phyloP scores from a whole-genome alignment of 352 stramenopile genomes.

The Discostella stelligera region DNA sequence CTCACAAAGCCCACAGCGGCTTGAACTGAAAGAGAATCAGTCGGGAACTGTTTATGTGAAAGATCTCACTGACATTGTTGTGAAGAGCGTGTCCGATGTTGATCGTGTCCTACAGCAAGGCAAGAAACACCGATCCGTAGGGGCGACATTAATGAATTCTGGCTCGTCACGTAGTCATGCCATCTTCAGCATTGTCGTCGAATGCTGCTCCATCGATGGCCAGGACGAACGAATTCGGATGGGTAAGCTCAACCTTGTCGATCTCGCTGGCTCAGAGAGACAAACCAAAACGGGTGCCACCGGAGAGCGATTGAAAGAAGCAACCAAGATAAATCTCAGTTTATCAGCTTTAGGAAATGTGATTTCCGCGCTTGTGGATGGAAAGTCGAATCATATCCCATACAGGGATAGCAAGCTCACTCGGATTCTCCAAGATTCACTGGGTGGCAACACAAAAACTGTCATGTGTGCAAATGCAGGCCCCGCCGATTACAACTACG shows the following conservation, averaged over 20 bases:
- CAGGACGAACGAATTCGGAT: constrained; percentile 89
- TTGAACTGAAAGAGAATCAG: constrained; percentile 93
- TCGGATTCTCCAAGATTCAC: constrained; percentile 92
- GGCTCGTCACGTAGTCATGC: constrained; percentile 94
- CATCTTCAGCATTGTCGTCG: constrained; percentile 95
- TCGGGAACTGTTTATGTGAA: constrained; percentile 93
- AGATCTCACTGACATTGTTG: constrained; percentile 83
- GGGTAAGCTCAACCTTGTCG: constrained; percentile 95
- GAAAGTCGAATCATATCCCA: constrained; percentile 90
- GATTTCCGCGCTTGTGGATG: constrained; percentile 86
- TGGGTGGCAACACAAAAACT: constrained; percentile 96
- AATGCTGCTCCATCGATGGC: constrained; percentile 85
- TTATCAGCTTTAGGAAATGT: constrained; percentile 91
- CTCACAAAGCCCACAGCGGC: constrained; percentile 85
- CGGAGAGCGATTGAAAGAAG: constrained; percentile 91
- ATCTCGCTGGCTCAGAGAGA: constrained; percentile 90
- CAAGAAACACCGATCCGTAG: constrained; percentile 93
- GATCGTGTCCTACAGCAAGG: constrained; percentile 89
- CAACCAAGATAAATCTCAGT: constrained; percentile 91
- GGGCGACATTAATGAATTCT: constrained; percentile 94
- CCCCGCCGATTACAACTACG: constrained; percentile 97
- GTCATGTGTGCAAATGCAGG: constrained; percentile 97
- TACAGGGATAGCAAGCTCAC: constrained; percentile 97
- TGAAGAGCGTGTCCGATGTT: constrained; percentile 86
- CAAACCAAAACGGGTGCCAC: constrained; percentile 94